Evolutionary conservation across 148 eudicot genomes (phyloP), one percentile per base, ranked within the genome.

Genomic region (Vaccinium darrowii): DNA sequence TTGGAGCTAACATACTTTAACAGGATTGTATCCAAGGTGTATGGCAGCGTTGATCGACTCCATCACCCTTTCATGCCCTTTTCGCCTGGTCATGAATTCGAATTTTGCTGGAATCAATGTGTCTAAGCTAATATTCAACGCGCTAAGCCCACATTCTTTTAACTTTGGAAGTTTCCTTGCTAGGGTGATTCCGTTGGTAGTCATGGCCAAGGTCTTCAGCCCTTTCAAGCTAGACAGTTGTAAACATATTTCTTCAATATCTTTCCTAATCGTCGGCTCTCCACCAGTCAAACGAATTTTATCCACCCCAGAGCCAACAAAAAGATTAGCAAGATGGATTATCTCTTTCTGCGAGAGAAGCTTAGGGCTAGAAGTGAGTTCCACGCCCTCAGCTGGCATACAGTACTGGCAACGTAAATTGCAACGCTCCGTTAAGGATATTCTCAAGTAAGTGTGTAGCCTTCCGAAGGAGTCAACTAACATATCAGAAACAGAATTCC

Each of bases 221-320:
- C 99, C 98, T 82, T 91, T 83, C 81, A 96, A 76, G 81, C 88
- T 91, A 82, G 99, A 96, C 69, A 96, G 85, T 81, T 87, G 89
- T 82, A 84, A 88, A 89, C 99, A 96, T 83, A 94, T 89, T 50
- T 94, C 99, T 85, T 93, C 99, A 73, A 96, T 90, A 87, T 96
- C 98, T 78, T 92, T 96, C 90, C 99, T 92, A 78, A 94, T 83
- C 21, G 95, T 90, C 25, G 99, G 99, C 93, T 96, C 99, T 23
- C 99, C 99, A 78, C 99, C 99, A 36, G 99, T 96, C 88, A 96
- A 87, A 73, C 99, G 99, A 87, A 96, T 96, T 84, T 96, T 96
- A 80, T 92, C 85, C 78, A 94, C 98, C 43, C 99, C 99, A 43
- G 94, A 90, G 62, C 92, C 91, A 36, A 96, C 97, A 87, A 96